phyloP scores from a whole-genome alignment of 306 rosid genomes.

The Sphenostylis stenocarpa region DNA sequence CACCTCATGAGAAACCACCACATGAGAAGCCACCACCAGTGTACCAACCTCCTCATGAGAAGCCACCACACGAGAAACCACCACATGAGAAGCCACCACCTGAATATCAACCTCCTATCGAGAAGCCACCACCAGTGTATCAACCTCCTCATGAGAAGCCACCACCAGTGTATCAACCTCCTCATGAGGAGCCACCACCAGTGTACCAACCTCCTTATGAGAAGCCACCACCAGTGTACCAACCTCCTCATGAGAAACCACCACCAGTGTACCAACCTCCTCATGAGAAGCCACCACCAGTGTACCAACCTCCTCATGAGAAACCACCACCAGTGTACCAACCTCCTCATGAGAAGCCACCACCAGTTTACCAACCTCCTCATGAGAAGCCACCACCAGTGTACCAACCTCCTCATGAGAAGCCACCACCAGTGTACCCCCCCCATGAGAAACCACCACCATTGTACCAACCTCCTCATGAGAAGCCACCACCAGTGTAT shows the following conservation, averaged over 20 bases:
- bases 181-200: background rate
- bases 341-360: conserved; percentile 19
- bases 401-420: background rate
- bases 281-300: conserved; percentile 9
- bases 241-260: background rate
- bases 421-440: background rate
- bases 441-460: background rate
- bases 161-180: background rate
- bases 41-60: background rate
- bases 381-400: background rate
- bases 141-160: background rate
- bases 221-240: background rate
- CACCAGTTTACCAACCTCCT: conserved; percentile 18
- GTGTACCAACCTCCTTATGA: background rate
- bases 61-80: too few species aligned
- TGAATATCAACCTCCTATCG: background rate
- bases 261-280: background rate
- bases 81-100: too few species aligned
- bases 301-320: background rate
- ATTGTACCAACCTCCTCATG: background rate
- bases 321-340: background rate
- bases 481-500: background rate
- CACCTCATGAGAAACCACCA: background rate
- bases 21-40: background rate
- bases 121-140: background rate